Base-by-base conservation (phyloP, 768 basidiomycete species). In the Russula lepida region DNA sequence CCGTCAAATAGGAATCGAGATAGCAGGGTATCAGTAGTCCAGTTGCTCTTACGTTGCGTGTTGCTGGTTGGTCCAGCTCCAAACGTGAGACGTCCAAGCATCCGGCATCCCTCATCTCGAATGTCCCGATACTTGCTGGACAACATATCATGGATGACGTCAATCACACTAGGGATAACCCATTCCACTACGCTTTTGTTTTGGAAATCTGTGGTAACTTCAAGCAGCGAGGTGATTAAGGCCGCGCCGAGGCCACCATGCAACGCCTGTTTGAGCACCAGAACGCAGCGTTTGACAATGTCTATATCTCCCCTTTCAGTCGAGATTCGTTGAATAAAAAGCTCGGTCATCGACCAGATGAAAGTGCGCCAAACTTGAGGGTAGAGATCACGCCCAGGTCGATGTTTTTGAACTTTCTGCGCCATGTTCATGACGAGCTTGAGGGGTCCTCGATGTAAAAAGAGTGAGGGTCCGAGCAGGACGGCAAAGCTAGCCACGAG, bases 291-390 rank as follows among this genome's bases (percentile, higher is more conserved):
- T 46, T 44, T 46, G n/a, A 58, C 28, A 17, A 49, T 23, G 17
- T 58, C 62, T 8, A 54, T 46, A 23, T 54, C 39, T 19, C 11
- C 56, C 11, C 27, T 25, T 9, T 52, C 13, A 28, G 32, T 43
- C n/a, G 39, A 51, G 7, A 23, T 41, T 41, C 39, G 62, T 43
- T 54, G 62, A 30, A 17, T 23, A 58, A 23, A 44, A 28, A 63
- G 62, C n/a, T 63, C 56, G n/a, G 17, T 48, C 62, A 63, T 63
- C 25, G 62, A 63, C 62, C 62, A 63, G 19, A 63, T 63, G 27
- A 63, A 63, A 9, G 62, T 63, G 23, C 56, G 56, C 62, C 62
- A 63, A 41, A 63, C 46, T 15, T 58, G 62, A 21, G 62, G 56
- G 62, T 63, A 48, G 37, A 63, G 47, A 33, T 41, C 62, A 54